phyloP scores from a whole-genome alignment of 805 yeast genomes.

The Candida multigemmis region DNA sequence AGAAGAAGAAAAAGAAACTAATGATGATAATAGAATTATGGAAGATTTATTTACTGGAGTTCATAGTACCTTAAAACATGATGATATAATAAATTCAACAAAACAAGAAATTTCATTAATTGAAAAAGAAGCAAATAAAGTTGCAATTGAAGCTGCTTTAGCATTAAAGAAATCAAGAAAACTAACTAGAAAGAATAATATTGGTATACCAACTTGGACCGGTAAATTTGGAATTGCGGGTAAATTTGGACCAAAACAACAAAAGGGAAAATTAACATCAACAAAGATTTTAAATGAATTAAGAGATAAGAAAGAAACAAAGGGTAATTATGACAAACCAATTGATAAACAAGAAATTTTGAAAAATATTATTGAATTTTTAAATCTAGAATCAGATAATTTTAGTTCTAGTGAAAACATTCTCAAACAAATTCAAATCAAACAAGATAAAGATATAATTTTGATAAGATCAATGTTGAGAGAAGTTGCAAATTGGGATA shows the following conservation, averaged over 20 bases:
- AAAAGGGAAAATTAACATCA: conserved; percentile 1
- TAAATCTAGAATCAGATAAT: conserved; percentile 22
- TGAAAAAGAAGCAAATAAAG: conserved; percentile 54
- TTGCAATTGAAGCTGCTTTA: conserved; percentile 43
- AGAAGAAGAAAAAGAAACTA: conserved; percentile 28
- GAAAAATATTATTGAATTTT: conserved; percentile 27
- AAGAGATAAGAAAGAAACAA: conserved; percentile 2
- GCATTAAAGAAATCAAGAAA: conserved; percentile 56
- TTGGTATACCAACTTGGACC: conserved; percentile 95
- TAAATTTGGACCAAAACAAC: conserved; percentile 22
- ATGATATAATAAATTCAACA: conserved; percentile 53
- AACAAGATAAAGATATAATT: conserved; percentile 42
- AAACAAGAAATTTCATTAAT: conserved; percentile 45
- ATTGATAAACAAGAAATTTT: conserved; percentile 16
- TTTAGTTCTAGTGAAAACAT: conserved; percentile 45
- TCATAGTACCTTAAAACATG: conserved; percentile 72
- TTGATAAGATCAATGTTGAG: conserved; percentile 60
- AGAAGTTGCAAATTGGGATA: conserved; percentile 61
- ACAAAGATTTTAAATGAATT: conserved; percentile 4
- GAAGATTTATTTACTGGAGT: conserved; percentile 69
- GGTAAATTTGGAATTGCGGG: conserved; percentile 89
- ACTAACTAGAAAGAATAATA: conserved; percentile 31
- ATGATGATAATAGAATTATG: conserved; percentile 60
- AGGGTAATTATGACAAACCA: conserved; percentile 16
- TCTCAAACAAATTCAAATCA: conserved; percentile 22